Evolutionary conservation across 1,139 yeast genomes (phyloP).

Genomic region (Saccharomyces hybrid): DNA sequence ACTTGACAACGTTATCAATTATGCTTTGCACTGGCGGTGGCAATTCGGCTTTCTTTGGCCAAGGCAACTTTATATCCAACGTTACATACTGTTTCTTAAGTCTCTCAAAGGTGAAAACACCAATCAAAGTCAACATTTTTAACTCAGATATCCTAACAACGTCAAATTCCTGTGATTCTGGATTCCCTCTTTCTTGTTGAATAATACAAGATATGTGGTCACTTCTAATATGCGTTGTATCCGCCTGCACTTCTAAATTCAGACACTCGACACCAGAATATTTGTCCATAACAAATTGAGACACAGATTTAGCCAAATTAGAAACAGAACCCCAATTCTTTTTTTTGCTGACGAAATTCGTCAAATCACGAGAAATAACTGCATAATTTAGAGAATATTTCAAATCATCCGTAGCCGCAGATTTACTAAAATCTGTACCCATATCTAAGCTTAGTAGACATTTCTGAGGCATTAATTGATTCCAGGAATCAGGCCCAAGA

Average conservation of each 20-base stretch:
- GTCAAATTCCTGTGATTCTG: constrained; percentile 31
- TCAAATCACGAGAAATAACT: constrained; percentile 53
- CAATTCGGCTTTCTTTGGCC: constrained; percentile 29
- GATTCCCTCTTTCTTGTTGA: constrained; percentile 18
- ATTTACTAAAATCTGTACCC: constrained; percentile 59
- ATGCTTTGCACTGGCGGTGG: constrained; percentile 29
- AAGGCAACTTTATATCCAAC: constrained; percentile 45
- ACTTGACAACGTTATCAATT: constrained; percentile 42
- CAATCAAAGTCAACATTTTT: constrained; percentile 66
- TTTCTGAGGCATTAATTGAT: constrained; percentile 62
- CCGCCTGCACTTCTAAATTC: constrained; percentile 17
- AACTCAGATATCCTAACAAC: constrained; percentile 44
- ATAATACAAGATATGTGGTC: constrained; percentile 39
- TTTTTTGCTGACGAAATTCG: constrained; percentile 13
- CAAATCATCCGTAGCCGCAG: constrained; percentile 70
- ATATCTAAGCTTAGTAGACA: constrained; percentile 51
- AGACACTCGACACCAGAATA: constrained; percentile 20
- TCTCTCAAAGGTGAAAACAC: constrained; percentile 87
- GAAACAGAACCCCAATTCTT: constrained; percentile 42
- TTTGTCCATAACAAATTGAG: constrained; percentile 42
- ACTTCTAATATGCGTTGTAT: constrained; percentile 44
- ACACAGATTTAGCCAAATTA: constrained; percentile 49
- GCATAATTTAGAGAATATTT: constrained; percentile 82
- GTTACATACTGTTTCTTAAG: constrained; percentile 67
- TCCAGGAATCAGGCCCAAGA: constrained; percentile 74